Conservation (phyloP, 2,329 filamentous ascomycete genomes). For the Coleophoma cylindrospora region DNA sequence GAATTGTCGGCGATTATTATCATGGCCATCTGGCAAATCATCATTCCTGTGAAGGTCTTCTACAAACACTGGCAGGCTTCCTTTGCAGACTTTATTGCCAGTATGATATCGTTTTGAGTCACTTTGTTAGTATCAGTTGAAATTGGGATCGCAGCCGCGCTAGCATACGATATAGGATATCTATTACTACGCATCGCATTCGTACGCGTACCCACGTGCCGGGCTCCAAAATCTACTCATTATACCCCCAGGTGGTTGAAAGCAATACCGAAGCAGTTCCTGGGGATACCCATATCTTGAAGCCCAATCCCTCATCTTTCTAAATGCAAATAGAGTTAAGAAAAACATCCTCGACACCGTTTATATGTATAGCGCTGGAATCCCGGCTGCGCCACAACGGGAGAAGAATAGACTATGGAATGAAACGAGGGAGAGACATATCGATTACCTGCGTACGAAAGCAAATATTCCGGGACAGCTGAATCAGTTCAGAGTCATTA, state of each 20-base stretch:
- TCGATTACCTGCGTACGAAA: neutral
- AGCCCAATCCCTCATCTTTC: neutral
- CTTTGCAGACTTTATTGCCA: conserved; percentile 57
- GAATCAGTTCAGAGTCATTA: neutral
- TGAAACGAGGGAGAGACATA: neutral
- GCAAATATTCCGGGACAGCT: neutral
- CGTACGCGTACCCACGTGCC: neutral
- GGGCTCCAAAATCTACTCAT: neutral
- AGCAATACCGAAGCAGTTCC: neutral
- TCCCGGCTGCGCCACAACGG: neutral
- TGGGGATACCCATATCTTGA: neutral
- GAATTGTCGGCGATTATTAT: conserved; percentile 63
- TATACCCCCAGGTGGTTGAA: neutral
- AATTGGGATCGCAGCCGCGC: conserved; percentile 34
- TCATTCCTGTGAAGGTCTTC: conserved; percentile 52
- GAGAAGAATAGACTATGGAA: neutral
- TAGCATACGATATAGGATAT: conserved; percentile 18
- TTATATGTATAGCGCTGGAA: neutral
- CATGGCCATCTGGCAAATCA: conserved; percentile 57
- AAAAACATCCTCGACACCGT: neutral
- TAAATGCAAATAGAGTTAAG: neutral
- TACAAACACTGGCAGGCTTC: conserved; percentile 61
- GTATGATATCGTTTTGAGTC: conserved; percentile 61
- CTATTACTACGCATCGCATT: neutral
- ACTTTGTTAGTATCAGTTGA: conserved; percentile 59